A percentile compares a stretch with the other conserved stretches of the same genome.
Conservation (phyloP, 1,284 basidiomycete genomes). For the Trametes polyzona region DNA sequence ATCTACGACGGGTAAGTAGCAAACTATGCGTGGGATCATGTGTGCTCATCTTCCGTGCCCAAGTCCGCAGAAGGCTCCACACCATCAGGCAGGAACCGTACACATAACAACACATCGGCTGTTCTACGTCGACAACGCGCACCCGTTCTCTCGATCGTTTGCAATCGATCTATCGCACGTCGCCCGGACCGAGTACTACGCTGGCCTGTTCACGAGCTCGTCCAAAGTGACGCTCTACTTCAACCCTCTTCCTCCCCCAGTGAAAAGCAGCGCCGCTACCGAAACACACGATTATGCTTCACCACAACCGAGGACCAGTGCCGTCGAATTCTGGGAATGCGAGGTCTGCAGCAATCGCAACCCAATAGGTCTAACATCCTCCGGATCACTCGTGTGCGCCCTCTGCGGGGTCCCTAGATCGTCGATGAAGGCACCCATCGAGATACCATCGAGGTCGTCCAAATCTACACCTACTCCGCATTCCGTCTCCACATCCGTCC, state of each 20-base stretch:
- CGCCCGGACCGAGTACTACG: constrained; percentile 86
- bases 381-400: constrained; percentile 66
- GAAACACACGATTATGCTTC: constrained; percentile 13
- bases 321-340: constrained; percentile 77
- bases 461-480: constrained; percentile 35
- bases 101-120: constrained; percentile 86
- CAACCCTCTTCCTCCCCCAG: constrained; percentile 31
- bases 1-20: constrained; percentile 85
- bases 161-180: constrained; percentile 69
- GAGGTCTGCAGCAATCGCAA: constrained; percentile 86
- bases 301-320: constrained; percentile 16
- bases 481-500: constrained; percentile 40
- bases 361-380: constrained; percentile 65
- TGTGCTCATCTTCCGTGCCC: constrained; percentile 13
- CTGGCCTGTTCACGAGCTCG: constrained; percentile 90
- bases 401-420: constrained; percentile 76
- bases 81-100: constrained; percentile 73
- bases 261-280: background rate
- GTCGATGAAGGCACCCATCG: constrained; percentile 25
- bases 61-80: constrained; percentile 82
- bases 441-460: constrained; percentile 26
- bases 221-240: constrained; percentile 88
- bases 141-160: constrained; percentile 57
- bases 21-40: background rate
- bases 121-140: constrained; percentile 74